Evolutionary conservation across 345 rosid genomes (phyloP).

Genomic region (Dovyalis caffra): DNA sequence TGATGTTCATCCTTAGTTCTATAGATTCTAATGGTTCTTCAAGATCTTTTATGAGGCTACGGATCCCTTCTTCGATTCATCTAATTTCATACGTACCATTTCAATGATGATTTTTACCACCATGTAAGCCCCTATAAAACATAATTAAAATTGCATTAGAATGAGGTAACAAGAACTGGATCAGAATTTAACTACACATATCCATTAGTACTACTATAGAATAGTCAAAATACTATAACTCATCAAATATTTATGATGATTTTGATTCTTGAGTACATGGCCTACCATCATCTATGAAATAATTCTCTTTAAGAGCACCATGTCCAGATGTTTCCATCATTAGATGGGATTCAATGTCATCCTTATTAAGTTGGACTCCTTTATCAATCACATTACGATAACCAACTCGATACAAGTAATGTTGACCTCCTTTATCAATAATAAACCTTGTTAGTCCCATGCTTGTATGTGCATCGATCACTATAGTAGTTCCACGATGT

Average conservation of each 20-base stretch:
- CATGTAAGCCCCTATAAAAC: conserved; percentile 74
- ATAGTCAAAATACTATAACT: no score
- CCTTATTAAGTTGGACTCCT: conserved; percentile 71
- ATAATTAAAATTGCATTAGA: no score
- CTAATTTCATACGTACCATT: conserved; percentile 80
- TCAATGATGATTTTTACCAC: conserved; percentile 86
- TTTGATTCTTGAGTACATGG: no score
- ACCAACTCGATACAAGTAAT: conserved; percentile 87
- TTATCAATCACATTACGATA: conserved; percentile 90
- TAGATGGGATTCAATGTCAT: conserved; percentile 78
- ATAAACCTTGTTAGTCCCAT: conserved; percentile 69
- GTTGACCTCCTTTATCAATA: conserved; percentile 69
- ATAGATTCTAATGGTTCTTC: conserved; percentile 66
- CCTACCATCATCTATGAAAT: conserved; percentile 86
- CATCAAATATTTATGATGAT: no score
- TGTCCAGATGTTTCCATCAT: conserved; percentile 99
- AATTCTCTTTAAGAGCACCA: conserved; percentile 90
- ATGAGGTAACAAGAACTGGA: no score
- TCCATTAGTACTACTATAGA: no score
- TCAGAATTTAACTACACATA: no score
- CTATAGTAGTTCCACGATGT: conserved; percentile 74
- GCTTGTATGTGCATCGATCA: conserved; percentile 92
- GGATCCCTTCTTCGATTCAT: conserved; percentile 64
- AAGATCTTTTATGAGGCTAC: conserved; percentile 70
- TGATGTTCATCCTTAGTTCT: conserved; percentile 70